Base-by-base conservation (phyloP, 2,329 filamentous ascomycete species). In the Aspergillus melleus region DNA sequence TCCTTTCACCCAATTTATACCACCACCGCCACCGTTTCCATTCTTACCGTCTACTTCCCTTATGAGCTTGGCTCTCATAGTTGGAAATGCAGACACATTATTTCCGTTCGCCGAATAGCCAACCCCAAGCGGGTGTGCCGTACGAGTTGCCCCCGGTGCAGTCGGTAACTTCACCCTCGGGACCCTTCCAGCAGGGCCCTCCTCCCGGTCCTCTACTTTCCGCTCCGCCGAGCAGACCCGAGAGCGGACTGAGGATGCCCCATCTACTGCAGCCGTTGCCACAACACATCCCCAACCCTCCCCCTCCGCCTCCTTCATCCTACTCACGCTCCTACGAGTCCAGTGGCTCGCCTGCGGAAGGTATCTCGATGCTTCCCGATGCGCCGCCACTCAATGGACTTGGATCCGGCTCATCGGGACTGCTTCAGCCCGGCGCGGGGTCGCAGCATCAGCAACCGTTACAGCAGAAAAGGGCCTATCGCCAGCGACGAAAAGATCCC, bases 401-500 rank as follows among this genome's bases (percentile, higher is more conserved):
- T 66, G 36, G 77, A 65, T 50, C 77, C 71, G 66, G 77, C 72
- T 52, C 75, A 72, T 24, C 71, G 20, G 66, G 64, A 42, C 61
- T 71, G 16, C 32, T 72, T 16, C 67, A 68, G 57, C 74, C 71
- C 29, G 76, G 80, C 24, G 80, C 83, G 42, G 83, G 81, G 68
- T 75, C 85, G 49, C 63, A 90, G 67, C 87, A 82, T 70, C 74
- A 82, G 70, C 75, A 85, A 65, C 89, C 90, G 68, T 86, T 90
- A 32, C 92, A 74, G 52, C 74, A 96, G 75, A 98, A 98, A 76
- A 84, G 95, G 72, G 94, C 95, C 2, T 99, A 98, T 79, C 88
- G 95, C 24, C 95, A 99, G 75, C 84, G 95, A 66, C 86, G 95
- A 67, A 99, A 99, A 74, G 95, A 99, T 70, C 95, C 95, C 1